Conservation (phyloP, 2,329 filamentous ascomycete genomes). For the Apiospora malaysiana region DNA sequence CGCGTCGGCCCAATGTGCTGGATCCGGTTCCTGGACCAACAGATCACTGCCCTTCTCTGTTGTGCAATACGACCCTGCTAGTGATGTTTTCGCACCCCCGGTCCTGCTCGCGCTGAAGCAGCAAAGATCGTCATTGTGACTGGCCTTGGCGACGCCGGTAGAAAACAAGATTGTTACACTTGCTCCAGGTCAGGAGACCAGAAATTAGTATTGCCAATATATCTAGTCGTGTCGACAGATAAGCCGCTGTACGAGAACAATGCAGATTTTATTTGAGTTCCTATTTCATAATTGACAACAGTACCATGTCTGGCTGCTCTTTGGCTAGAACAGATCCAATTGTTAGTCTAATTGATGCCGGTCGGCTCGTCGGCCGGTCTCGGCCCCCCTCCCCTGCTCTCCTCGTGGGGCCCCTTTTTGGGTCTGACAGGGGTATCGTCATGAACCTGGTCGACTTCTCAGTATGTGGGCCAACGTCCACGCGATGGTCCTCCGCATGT, state of each 20-base stretch:
- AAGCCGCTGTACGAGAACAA: background rate
- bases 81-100: background rate
- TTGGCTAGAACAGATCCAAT: background rate
- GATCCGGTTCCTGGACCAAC: background rate
- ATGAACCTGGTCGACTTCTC: background rate
- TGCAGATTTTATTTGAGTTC: background rate
- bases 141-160: background rate
- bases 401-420: constrained; percentile 9
- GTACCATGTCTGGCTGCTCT: background rate
- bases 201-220: constrained; percentile 8
- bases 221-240: background rate
- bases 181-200: background rate
- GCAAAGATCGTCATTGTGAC: background rate
- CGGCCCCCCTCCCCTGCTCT: background rate
- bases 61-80: background rate
- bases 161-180: background rate
- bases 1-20: background rate
- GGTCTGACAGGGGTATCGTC: background rate
- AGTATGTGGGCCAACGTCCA: background rate
- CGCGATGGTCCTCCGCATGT: background rate
- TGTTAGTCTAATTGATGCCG: background rate
- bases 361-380: background rate
- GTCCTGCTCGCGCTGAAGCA: background rate
- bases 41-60: background rate
- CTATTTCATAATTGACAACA: background rate